A percentile compares a stretch with the other conserved stretches of the same genome.
phyloP scores from a whole-genome alignment of 2,329 filamentous ascomycete species.

The Microthyrium microscopicum region DNA sequence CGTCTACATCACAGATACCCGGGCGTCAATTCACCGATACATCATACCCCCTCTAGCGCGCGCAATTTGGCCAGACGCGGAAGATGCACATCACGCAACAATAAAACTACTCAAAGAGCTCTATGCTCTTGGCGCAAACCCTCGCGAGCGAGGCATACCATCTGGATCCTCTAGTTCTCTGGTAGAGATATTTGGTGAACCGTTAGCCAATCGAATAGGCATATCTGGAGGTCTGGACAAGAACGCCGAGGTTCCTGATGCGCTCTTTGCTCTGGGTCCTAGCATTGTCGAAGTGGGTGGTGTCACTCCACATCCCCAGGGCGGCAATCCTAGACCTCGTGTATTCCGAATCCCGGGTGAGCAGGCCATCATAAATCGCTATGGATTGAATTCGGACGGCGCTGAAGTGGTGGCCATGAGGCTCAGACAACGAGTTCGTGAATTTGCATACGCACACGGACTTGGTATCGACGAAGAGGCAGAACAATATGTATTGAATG shows the following conservation, averaged over 20 bases:
- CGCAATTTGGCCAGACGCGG: slow-evolving; percentile 53
- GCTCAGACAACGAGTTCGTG: slow-evolving; percentile 59
- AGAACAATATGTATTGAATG: slow-evolving; percentile 60
- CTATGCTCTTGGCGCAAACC: slow-evolving; percentile 59
- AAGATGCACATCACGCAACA: slow-evolving; percentile 80
- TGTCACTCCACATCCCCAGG: slow-evolving; percentile 71
- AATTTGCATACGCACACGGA: slow-evolving; percentile 56
- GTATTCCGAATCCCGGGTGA: slow-evolving; percentile 75
- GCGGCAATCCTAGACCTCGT: slow-evolving; percentile 72
- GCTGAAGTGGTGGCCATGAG: slow-evolving; percentile 72
- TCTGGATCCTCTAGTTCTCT: slow-evolving; percentile 32
- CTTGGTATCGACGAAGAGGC: slow-evolving; percentile 44
- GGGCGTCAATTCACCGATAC: slow-evolving; percentile 36
- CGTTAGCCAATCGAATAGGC: slow-evolving; percentile 70
- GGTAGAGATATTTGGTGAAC: slow-evolving; percentile 55
- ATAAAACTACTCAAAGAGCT: slow-evolving; percentile 55
- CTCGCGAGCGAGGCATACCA: slow-evolving; percentile 57
- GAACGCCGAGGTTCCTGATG: slow-evolving; percentile 73
- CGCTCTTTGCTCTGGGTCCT: slow-evolving; percentile 69
- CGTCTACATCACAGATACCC: slow-evolving; percentile 36
- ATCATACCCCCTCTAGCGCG: slow-evolving; percentile 45
- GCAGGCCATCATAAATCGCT: slow-evolving; percentile 84
- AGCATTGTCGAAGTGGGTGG: slow-evolving; percentile 86
- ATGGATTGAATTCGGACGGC: slow-evolving; percentile 83
- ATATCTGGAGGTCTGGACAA: slow-evolving; percentile 96